Conservation (phyloP, 2,329 filamentous ascomycete genomes). For the Fusarium udum region DNA sequence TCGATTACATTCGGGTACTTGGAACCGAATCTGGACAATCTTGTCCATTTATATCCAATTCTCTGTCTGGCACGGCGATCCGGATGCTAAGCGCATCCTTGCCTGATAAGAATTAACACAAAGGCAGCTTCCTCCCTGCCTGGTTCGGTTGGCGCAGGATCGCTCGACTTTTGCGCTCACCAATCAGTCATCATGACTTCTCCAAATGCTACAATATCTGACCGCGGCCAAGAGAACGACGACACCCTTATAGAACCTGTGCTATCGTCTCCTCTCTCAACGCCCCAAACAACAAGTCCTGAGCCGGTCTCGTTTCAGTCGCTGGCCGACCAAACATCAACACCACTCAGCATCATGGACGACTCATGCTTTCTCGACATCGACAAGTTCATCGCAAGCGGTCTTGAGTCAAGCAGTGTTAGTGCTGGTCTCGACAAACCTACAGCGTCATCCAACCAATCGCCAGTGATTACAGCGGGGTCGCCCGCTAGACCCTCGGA, state of each 20-base stretch:
- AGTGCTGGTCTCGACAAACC: slow-evolving; percentile 35
- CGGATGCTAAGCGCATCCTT: slow-evolving; percentile 16
- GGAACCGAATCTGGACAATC: slow-evolving; percentile 9
- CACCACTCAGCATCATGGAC: slow-evolving; percentile 45
- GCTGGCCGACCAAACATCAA: slow-evolving; percentile 44
- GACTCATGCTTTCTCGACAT: slow-evolving; percentile 38
- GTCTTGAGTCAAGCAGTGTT: slow-evolving; percentile 17
- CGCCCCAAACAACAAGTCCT: slow-evolving; percentile 41
- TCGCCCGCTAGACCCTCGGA: slow-evolving; percentile 15
- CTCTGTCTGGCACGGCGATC: slow-evolving; percentile 18
- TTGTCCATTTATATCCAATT: slow-evolving; percentile 23
- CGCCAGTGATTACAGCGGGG: slow-evolving; percentile 17
- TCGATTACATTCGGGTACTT: slow-evolving; percentile 11
- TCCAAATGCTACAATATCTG: slow-evolving; percentile 11
- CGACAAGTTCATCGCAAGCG: slow-evolving; percentile 15
- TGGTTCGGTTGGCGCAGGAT: slow-evolving; percentile 24
- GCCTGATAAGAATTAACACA: slow-evolving; percentile 28
- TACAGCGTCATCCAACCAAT: slow-evolving; percentile 29
- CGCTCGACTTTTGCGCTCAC: slow-evolving; percentile 17
- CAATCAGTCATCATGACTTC: slow-evolving; percentile 32
- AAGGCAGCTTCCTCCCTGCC: slow-evolving; percentile 30
- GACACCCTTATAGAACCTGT: slow-evolving; percentile 27
- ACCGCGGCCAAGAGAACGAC: slow-evolving; percentile 29
- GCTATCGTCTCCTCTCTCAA: slow-evolving; percentile 41
- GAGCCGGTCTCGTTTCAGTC: slow-evolving; percentile 43